Percentiles rank a stretch among this genome's conserved stretches.
phyloP scores from a whole-genome alignment of 148 eudicot genomes.

The Chenopodium berlandieri region DNA sequence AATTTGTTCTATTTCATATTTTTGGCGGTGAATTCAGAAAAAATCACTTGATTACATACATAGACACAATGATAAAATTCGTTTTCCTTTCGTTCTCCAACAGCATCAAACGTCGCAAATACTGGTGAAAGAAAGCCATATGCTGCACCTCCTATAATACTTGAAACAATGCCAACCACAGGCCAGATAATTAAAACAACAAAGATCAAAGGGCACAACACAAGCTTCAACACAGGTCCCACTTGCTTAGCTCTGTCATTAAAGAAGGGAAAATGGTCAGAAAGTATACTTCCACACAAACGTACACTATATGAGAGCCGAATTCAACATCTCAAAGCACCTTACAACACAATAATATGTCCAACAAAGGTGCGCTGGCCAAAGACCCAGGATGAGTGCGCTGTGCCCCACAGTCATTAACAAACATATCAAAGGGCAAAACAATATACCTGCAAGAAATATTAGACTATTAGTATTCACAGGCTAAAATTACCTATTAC shows the following conservation, averaged over 20 bases:
- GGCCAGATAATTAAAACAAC: constrained; percentile 63
- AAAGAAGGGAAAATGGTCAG: constrained; percentile 11
- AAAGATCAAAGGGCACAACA: constrained; percentile 47
- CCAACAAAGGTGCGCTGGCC: constrained; percentile 72
- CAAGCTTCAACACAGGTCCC: constrained; percentile 78
- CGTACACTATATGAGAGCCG: background rate
- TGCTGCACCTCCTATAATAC: constrained; percentile 60
- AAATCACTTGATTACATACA: constrained; percentile 41
- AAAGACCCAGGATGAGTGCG: constrained; percentile 77
- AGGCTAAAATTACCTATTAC: background rate
- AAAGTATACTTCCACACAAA: background rate
- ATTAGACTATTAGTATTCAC: constrained; percentile 5
- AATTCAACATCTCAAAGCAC: constrained; percentile 29
- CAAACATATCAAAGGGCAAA: constrained; percentile 66
- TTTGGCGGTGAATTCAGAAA: background rate
- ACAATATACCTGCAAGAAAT: constrained; percentile 60
- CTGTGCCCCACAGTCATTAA: constrained; percentile 57
- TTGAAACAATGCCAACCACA: constrained; percentile 47
- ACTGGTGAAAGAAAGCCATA: constrained; percentile 88
- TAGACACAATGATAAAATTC: constrained; percentile 56
- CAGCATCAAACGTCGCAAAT: constrained; percentile 83
- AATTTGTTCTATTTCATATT: background rate
- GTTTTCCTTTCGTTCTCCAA: constrained; percentile 73
- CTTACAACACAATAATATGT: constrained; percentile 65
- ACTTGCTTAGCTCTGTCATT: constrained; percentile 69